Base-by-base conservation (phyloP, 2,329 filamentous ascomycete species). In the Hypocrella siamensis region DNA sequence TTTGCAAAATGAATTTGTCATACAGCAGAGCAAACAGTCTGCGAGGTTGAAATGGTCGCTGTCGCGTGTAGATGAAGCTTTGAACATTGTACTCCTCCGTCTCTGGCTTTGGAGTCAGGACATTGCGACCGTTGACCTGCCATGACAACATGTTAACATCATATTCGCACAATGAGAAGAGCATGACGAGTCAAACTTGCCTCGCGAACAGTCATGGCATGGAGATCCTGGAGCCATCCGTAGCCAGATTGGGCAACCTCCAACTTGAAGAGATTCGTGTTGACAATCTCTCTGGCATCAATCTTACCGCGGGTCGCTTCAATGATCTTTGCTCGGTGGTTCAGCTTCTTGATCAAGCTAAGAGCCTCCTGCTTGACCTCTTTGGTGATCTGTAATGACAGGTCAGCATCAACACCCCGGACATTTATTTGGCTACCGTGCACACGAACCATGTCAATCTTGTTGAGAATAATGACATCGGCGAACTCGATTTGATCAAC, bases 401-500 rank as follows among this genome's bases (percentile, higher is more conserved):
- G 6, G 4, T 12, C 19, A 4, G 15, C 2, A 6, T 6, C 14
- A 0, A 11, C 10, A 27, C 7, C 14, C 14, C 21, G 9, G 15
- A 7, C 10, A 12, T 31, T 7, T 18, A 6, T 24, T 3, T 12
- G 5, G 3, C 5, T 6, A 19, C 10, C n/a, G 28, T 45, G 15
- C 12, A 79, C n/a, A 29, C 46, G 15, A 11, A 79, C 70, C 37
- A 72, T 67, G 37, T 81, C 75, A 5, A 68, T 58, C 49, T 83
- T 83, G 53, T 83, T 83, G 15, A 82, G 53, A 4, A 82, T 62
- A 11, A 83, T 64, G 6, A 82, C 75, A 40, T 83, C 76, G 0
- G 78, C 76, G 42, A 84, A 84, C 50, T 84, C 79, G 36, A 83
- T 79, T 44, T 83, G 78, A 41, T 83, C 78, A 0, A 80, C 75